Evolutionary conservation across 106 monocot genomes (phyloP).

Genomic region (Phalaenopsis aphrodite): DNA sequence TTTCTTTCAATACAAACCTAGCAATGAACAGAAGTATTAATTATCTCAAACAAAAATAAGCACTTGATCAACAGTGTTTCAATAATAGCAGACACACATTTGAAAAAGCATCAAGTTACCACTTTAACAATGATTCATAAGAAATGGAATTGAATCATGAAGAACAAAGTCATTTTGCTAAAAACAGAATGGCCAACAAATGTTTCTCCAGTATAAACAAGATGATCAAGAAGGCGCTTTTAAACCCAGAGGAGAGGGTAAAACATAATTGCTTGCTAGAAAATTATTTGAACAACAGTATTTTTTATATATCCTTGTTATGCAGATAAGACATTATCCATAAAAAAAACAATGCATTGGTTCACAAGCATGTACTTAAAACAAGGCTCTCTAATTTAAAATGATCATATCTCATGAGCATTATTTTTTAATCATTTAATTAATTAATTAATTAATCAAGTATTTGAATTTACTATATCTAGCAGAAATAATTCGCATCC

Average conservation of each 20-base stretch:
- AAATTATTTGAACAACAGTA: neutral
- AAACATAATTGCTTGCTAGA: neutral
- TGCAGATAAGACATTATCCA: neutral
- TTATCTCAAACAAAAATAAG: no score
- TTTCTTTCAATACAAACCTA: no score
- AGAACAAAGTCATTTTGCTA: neutral
- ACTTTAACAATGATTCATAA: no score
- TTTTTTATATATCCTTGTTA: neutral
- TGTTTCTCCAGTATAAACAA: neutral
- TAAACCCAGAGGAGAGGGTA: neutral
- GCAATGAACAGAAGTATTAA: no score
- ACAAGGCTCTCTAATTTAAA: neutral
- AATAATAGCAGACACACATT: no score
- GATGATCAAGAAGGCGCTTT: neutral
- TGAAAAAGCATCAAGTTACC: no score
- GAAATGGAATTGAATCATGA: no score
- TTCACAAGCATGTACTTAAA: neutral
- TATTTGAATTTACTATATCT: neutral
- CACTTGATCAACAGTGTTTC: no score
- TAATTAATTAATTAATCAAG: neutral
- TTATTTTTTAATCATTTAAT: neutral
- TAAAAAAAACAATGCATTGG: neutral
- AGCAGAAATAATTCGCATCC: neutral
- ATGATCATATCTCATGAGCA: neutral
- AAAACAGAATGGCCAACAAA: neutral